A percentile compares a stretch with the other conserved stretches of the same genome.
phyloP scores from a whole-genome alignment of 306 rosid species.

The Pterocarpus macrocarpus region DNA sequence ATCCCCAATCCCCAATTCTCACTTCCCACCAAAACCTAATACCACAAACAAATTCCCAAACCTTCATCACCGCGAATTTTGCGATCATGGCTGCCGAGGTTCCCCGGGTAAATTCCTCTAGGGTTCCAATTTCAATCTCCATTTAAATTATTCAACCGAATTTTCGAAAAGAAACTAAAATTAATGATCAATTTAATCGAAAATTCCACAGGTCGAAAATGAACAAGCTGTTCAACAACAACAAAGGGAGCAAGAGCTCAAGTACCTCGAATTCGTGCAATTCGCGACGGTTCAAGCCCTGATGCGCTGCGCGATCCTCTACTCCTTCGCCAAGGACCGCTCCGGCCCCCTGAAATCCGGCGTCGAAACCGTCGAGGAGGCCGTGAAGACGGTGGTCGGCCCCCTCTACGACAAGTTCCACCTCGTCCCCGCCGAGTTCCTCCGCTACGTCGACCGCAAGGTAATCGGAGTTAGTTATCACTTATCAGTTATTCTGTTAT shows the following conservation, averaged over 20 bases:
- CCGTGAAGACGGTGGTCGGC: conserved; percentile 53
- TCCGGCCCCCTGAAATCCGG: conserved; percentile 61
- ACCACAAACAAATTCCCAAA: neutral
- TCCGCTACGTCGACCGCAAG: conserved; percentile 55
- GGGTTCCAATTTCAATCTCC: neutral
- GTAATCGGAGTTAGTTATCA: too few relatives aligned
- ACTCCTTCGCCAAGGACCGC: conserved; percentile 51
- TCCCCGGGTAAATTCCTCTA: neutral
- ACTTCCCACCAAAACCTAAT: neutral
- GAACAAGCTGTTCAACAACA: neutral
- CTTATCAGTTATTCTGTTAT: too few relatives aligned
- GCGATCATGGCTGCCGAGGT: conserved; percentile 39
- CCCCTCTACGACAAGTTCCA: conserved; percentile 58
- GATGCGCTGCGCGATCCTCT: conserved; percentile 50
- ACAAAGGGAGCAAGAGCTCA: conserved; percentile 25
- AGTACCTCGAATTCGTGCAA: conserved; percentile 59
- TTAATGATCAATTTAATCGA: neutral
- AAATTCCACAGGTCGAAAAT: neutral
- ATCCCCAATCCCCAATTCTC: neutral
- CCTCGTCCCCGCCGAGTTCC: conserved; percentile 48
- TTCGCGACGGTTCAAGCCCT: conserved; percentile 49
- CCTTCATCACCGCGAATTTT: neutral
- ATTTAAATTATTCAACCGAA: too few relatives aligned
- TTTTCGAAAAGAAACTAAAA: too few relatives aligned
- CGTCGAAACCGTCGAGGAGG: conserved; percentile 57